Evolutionary conservation across 2,329 filamentous ascomycete species (phyloP), one percentile per base, ranked within the genome.

Genomic region (Paecilomyces dactylethromorphus): DNA sequence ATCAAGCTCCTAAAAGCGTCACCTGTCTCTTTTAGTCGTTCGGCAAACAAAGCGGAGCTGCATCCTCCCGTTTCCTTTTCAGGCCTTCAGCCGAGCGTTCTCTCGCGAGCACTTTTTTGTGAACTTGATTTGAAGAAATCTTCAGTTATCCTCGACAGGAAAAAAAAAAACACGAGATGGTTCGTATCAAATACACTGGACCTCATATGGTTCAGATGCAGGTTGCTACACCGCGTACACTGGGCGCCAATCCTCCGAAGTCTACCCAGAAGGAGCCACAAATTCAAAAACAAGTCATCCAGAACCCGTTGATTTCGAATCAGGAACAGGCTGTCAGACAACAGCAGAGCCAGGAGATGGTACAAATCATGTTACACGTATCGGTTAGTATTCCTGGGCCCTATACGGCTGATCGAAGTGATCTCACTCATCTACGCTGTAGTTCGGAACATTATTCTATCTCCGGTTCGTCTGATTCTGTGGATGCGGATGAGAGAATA

Each of bases 281-380:
- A 54, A 24, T 56, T 33, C 58, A 63, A 33, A 65, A 29, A 49
- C 54, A 11, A 24, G 39, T 11, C 32, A 63, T 13, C 56, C 57
- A 45, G 24, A 21, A 2, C 8, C 39, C 31, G 8, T 58, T 60
- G 50, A 33, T 26, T n/a, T 29, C 58, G 8, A 53, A 61, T 35
- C 58, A 63, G 56, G 57, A 53, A 12, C 58, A 65, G 29, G 60
- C 59, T 2, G 60, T 72, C 12, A 73, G 68, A 53, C 75, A 77
- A 58, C 70, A 74, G 56, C 79, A 81, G 61, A 81, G 78, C 59
- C 68, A 76, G 45, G 77, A 79, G 57, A 65, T 81, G 49, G 72
- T 79, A 13, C 78, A 80, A 65, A 79, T 78, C 3, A 72, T 80
- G 64, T 65, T 82, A 10, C 79, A 80, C 63, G 72, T 77, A 50